These are phyloP conservation scores for Leccinum ochraceum DNA, from an alignment of 768 basidiomycete genomes.

Conservation along the genomic window DNA sequence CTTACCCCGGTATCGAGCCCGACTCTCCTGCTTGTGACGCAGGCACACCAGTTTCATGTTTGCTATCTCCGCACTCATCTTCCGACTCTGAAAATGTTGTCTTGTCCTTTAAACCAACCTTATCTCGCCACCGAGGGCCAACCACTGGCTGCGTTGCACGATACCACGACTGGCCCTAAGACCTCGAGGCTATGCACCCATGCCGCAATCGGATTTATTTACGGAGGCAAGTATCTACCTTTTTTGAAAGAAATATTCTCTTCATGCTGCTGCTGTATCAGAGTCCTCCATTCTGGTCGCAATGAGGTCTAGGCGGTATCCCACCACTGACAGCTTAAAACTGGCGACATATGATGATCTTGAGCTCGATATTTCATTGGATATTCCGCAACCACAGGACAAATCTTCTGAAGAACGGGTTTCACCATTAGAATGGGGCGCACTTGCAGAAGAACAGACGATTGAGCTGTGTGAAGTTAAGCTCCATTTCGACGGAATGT, in stretches of 20 bases:
- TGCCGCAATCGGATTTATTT: constrained; percentile 61
- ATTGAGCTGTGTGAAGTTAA: constrained; percentile 65
- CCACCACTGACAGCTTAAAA: constrained; percentile 35
- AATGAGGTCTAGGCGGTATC: constrained; percentile 56
- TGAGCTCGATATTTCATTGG: constrained; percentile 39
- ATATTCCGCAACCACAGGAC: constrained; percentile 20
- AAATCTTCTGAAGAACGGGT: constrained; percentile 25
- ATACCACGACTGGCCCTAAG: constrained; percentile 35
- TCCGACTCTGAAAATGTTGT: constrained; percentile 46
- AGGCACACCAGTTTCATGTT: constrained; percentile 56
- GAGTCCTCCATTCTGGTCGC: constrained; percentile 63
- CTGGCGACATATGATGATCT: constrained; percentile 38
- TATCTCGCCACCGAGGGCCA: constrained; percentile 38
- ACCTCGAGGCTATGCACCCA: constrained; percentile 50
- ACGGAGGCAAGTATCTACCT: constrained; percentile 46
- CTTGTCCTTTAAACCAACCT: constrained; percentile 48
- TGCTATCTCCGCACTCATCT: constrained; percentile 53
- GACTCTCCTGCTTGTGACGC: constrained; percentile 64
- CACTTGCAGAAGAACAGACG: constrained; percentile 57
- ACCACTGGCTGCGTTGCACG: constrained; percentile 31
- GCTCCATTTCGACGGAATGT: constrained; percentile 46
- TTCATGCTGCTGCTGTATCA: constrained; percentile 26
- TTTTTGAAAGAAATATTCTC: neutral
- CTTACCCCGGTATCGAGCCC: constrained; percentile 50
- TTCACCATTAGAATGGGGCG: constrained; percentile 45